phyloP scores from a whole-genome alignment of 352 stramenopile species.

The Pythium dissimile region DNA sequence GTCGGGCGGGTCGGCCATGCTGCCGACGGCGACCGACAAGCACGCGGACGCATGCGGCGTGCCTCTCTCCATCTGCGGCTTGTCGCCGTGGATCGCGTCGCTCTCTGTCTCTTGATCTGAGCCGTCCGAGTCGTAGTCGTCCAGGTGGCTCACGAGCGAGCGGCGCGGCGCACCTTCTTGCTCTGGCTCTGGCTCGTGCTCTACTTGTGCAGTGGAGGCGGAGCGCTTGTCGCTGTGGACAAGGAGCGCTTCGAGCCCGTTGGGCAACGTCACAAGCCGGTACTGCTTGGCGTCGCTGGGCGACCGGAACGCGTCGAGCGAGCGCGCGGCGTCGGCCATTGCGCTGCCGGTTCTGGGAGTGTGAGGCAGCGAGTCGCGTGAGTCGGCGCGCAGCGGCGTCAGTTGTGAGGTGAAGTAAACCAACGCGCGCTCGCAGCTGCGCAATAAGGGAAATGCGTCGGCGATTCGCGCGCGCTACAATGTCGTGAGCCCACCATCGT shows the following conservation, averaged over 20 bases:
- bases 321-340: background rate
- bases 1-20: constrained; percentile 29
- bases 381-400: background rate
- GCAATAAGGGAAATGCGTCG: background rate
- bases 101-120: constrained; percentile 16
- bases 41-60: constrained; percentile 27
- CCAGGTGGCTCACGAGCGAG: constrained; percentile 13
- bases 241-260: constrained; percentile 39
- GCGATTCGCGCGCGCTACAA: too few species aligned
- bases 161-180: constrained; percentile 1
- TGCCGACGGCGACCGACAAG: constrained; percentile 36
- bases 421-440: background rate
- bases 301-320: constrained; percentile 36
- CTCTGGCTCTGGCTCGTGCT: constrained; percentile 25
- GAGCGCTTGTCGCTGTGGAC: constrained; percentile 22
- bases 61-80: constrained; percentile 11
- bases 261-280: constrained; percentile 44
- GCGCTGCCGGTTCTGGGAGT: background rate
- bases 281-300: constrained; percentile 52
- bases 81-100: constrained; percentile 18
- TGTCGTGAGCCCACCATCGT: background rate
- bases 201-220: background rate
- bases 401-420: background rate
- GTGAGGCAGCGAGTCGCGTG: background rate
- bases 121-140: constrained; percentile 28